phyloP scores from a whole-genome alignment of 257 asterid genomes.

The Hygrophila difformis region DNA sequence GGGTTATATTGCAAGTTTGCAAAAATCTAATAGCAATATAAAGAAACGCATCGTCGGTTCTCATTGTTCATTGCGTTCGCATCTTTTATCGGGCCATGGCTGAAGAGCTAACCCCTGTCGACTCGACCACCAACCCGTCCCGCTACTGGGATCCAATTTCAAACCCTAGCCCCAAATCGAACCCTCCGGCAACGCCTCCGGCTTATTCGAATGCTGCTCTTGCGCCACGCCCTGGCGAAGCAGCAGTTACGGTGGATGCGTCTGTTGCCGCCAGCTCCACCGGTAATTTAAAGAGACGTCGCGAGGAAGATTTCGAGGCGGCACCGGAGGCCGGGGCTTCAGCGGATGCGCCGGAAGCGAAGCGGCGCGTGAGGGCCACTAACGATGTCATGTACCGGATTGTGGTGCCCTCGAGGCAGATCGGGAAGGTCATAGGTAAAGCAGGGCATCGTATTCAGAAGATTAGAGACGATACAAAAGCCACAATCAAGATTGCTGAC shows the following conservation, averaged over 20 bases:
- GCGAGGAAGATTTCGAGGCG: conserved; percentile 42
- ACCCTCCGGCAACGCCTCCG: conserved; percentile 20
- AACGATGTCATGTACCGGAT: conserved; percentile 75
- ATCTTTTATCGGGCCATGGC: too few relatives aligned
- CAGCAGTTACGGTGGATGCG: conserved; percentile 17
- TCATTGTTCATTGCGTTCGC: too few relatives aligned
- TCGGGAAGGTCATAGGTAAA: conserved; percentile 93
- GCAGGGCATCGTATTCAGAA: conserved; percentile 90
- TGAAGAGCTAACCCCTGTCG: conserved; percentile 8
- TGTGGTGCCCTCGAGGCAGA: conserved; percentile 86
- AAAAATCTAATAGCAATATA: too few relatives aligned
- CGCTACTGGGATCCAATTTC: conserved; percentile 10
- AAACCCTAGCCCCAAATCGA: conserved; percentile 13
- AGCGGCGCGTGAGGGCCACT: conserved; percentile 61
- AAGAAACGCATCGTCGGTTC: too few relatives aligned
- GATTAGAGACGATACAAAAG: conserved; percentile 83
- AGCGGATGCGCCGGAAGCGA: conserved; percentile 45
- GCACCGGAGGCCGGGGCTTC: conserved; percentile 32
- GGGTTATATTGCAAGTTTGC: too few relatives aligned
- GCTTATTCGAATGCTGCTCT: conserved; percentile 11
- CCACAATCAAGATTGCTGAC: conserved; percentile 81
- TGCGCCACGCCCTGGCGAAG: conserved; percentile 8
- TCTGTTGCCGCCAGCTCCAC: conserved; percentile 13
- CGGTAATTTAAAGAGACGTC: conserved; percentile 47
- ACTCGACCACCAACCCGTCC: conserved; percentile 22